phyloP scores from a whole-genome alignment of 208 protist genomes.

The Acanthamoeba healyi region DNA sequence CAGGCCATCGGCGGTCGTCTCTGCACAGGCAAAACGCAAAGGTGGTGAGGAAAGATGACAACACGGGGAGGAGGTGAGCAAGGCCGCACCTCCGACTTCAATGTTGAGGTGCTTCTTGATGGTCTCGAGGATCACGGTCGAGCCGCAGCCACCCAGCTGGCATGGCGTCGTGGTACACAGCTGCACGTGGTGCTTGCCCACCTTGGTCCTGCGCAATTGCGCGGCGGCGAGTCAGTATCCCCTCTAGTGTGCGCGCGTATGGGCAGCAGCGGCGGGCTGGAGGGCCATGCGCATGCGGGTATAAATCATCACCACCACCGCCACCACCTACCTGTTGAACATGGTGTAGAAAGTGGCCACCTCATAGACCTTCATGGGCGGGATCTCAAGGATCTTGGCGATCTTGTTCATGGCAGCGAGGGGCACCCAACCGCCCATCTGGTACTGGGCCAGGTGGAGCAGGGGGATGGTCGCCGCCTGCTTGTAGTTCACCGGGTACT shows the following conservation, averaged over 20 bases:
- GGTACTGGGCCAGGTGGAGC: slow-evolving; percentile 89
- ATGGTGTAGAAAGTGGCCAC: slow-evolving; percentile 94
- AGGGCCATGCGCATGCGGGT: too few relatives aligned
- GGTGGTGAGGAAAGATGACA: neutral
- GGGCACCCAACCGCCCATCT: slow-evolving; percentile 90
- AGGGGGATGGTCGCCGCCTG: slow-evolving; percentile 88
- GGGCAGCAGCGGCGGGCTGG: too few relatives aligned
- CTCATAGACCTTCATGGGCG: slow-evolving; percentile 92
- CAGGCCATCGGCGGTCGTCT: slow-evolving; percentile 89
- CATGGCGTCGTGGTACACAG: slow-evolving; percentile 94
- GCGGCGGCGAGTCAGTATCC: neutral
- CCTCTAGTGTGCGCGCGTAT: too few relatives aligned
- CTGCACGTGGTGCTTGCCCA: slow-evolving; percentile 87
- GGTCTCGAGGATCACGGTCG: slow-evolving; percentile 86
- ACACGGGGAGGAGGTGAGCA: neutral
- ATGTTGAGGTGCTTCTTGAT: slow-evolving; percentile 89
- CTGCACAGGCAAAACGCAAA: neutral
- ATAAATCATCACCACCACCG: too few relatives aligned
- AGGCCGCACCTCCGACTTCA: slow-evolving; percentile 81
- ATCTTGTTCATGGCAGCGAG: slow-evolving; percentile 93
- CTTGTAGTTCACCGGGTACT: slow-evolving; percentile 91
- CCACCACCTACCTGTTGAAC: slow-evolving; percentile 93
- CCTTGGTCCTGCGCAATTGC: slow-evolving; percentile 21
- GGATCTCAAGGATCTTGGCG: slow-evolving; percentile 89
- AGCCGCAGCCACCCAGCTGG: slow-evolving; percentile 89